Percentiles rank a stretch among this genome's conserved stretches.
These are phyloP conservation scores for Colletotrichum acutatum DNA, from an alignment of 2,329 filamentous ascomycete species.

Conservation along the genomic window DNA sequence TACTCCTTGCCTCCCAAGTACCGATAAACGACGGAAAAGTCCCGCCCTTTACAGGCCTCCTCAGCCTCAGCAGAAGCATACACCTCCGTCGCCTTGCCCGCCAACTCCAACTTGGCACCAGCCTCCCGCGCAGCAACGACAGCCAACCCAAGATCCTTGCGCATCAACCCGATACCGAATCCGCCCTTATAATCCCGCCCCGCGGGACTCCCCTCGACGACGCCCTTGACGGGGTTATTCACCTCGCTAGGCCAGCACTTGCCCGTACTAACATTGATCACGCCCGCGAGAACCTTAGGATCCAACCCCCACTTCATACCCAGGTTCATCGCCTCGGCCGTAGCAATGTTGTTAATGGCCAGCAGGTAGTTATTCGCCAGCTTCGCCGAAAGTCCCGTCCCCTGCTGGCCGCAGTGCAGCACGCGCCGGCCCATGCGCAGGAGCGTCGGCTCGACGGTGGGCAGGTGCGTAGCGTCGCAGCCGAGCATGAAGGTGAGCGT, in stretches of 20 bases:
- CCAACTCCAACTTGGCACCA: constrained; percentile 73
- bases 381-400: constrained; percentile 89
- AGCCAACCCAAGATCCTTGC: constrained; percentile 80
- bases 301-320: constrained; percentile 71
- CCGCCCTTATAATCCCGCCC: constrained; percentile 80
- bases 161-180: constrained; percentile 82
- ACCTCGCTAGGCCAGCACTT: constrained; percentile 95
- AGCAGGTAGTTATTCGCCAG: constrained; percentile 97
- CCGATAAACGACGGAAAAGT: constrained; percentile 86
- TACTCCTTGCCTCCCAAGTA: constrained; percentile 69
- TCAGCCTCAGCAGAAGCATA: constrained; percentile 74
- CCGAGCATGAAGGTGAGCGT: constrained; percentile 98
- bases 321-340: constrained; percentile 74
- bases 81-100: constrained; percentile 69
- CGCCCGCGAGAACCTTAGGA: constrained; percentile 75
- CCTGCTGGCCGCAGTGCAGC: constrained; percentile 86
- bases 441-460: constrained; percentile 75
- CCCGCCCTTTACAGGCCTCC: constrained; percentile 73
- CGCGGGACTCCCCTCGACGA: constrained; percentile 80
- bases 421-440: constrained; percentile 87
- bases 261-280: constrained; percentile 96
- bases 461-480: constrained; percentile 68
- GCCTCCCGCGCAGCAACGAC: constrained; percentile 77
- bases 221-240: constrained; percentile 93
- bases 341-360: constrained; percentile 88